Percentiles rank a stretch among this genome's conserved stretches.
Evolutionary conservation across 116 monocot species (phyloP).

Genomic region (Posidonia oceanica): DNA sequence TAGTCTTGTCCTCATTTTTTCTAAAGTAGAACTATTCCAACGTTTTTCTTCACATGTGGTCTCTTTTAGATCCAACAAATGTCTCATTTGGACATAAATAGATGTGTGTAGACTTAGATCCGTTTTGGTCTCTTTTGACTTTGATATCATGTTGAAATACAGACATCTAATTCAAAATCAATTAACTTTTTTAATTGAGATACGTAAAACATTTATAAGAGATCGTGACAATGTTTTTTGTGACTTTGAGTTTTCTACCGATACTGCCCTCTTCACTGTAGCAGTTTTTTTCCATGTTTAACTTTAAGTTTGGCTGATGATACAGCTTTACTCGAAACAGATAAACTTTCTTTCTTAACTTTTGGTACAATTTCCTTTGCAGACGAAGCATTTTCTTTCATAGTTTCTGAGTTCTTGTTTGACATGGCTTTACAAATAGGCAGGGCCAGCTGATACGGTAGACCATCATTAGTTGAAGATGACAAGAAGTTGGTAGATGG

Average conservation of each 20-base stretch:
- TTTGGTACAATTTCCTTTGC: constrained; percentile 13
- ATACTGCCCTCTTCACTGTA: constrained; percentile 2
- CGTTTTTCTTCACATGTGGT: no score
- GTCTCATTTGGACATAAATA: no score
- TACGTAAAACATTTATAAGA: constrained; percentile 6
- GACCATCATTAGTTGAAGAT: neutral
- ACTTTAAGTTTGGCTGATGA: neutral
- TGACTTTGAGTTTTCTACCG: neutral
- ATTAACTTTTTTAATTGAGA: neutral
- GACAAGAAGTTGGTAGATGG: no score
- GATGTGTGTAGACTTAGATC: no score
- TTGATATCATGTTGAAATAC: no score
- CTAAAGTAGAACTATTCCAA: no score
- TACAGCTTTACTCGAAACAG: neutral
- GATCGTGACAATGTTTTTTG: neutral
- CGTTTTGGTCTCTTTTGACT: no score
- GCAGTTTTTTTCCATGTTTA: neutral
- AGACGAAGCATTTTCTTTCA: constrained; percentile 8
- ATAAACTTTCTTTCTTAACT: neutral
- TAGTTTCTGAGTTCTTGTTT: constrained; percentile 5
- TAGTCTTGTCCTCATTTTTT: no score
- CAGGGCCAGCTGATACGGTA: neutral
- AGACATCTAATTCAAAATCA: no score
- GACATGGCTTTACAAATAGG: neutral
- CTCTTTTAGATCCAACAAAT: no score